A percentile compares a stretch with the other conserved stretches of the same genome.
These are phyloP conservation scores for Suillus discolor DNA, from an alignment of 768 basidiomycete genomes.

Conservation along the genomic window DNA sequence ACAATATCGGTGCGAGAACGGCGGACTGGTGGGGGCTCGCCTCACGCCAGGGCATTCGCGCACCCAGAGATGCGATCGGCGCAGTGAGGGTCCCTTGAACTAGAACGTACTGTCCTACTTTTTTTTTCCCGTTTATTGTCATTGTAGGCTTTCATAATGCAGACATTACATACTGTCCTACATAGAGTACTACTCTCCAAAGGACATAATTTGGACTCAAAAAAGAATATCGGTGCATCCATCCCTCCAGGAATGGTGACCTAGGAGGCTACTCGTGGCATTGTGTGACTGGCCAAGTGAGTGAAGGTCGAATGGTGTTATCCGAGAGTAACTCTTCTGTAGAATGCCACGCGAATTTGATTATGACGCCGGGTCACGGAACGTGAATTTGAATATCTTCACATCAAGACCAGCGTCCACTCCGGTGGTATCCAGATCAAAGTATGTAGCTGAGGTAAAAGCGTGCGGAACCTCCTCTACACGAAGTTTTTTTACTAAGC, in stretches of 20 bases:
- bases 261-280: background rate
- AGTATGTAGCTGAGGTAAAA: slow-evolving; percentile 13
- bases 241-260: background rate
- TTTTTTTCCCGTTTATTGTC: no score
- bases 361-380: background rate
- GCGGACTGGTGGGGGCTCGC: no score
- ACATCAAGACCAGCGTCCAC: slow-evolving; percentile 40
- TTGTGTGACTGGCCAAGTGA: background rate
- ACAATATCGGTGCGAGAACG: slow-evolving; percentile 7
- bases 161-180: no score
- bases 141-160: no score
- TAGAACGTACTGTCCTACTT: no score
- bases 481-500: slow-evolving; percentile 24
- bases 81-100: no score
- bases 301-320: background rate
- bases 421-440: slow-evolving; percentile 29
- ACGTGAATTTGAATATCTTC: slow-evolving; percentile 47
- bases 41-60: no score
- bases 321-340: background rate
- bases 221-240: no score
- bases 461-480: slow-evolving; percentile 30
- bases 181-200: no score
- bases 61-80: no score
- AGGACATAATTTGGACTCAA: no score
- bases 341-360: background rate